Base-by-base conservation (phyloP, 495 filamentous ascomycete species). In the Oleoguttula mirabilis region DNA sequence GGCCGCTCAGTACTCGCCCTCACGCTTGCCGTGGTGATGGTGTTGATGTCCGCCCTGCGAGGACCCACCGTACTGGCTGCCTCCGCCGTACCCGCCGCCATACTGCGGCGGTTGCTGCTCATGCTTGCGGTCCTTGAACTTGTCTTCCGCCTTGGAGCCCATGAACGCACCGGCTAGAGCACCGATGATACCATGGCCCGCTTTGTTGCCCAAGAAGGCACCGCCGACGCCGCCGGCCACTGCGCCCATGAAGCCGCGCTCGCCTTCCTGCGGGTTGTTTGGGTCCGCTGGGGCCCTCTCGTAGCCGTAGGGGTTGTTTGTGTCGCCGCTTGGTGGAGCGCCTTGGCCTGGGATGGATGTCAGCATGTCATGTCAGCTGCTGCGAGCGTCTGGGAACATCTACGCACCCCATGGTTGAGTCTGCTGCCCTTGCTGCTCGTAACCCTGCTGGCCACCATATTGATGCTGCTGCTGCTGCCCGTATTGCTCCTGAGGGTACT, bases 101-200 rank as follows among this genome's bases (percentile, higher is more conserved):
- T 45, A 30, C 19, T 43, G 28, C 20, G 3, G 11, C 6, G 10
- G 6, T 7, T 35, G n/a, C 20, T 45, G 32, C 25, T 21, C 3
- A 4, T 46, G 39, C 14, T 31, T 30, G 11, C 40, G 24, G n/a
- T 46, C n/a, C 60, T 64, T 64, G 39, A 44, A 49, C 32, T 54
- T 54, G 40, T 64, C 61, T 41, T 64, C 60, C 11, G 60, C 48
- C 51, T 64, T 64, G 51, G 49, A 54, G 11, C 61, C 61, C 4
- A 56, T 3, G 28, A 64, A 55, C 8, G 60, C 61, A 10, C 60
- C 58, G 11, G 55, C 52, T 12, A 60, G 42, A 1, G 54, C 53
- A 21, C 61, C 61, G 41, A 60, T 46, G 23, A 64, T 47, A 8
- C 61, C 61, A 31, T 60, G 58, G 14, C 43, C 47, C 16, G 19